Conservation (phyloP, 257 asterid species). For the Plectranthus barbatus region DNA sequence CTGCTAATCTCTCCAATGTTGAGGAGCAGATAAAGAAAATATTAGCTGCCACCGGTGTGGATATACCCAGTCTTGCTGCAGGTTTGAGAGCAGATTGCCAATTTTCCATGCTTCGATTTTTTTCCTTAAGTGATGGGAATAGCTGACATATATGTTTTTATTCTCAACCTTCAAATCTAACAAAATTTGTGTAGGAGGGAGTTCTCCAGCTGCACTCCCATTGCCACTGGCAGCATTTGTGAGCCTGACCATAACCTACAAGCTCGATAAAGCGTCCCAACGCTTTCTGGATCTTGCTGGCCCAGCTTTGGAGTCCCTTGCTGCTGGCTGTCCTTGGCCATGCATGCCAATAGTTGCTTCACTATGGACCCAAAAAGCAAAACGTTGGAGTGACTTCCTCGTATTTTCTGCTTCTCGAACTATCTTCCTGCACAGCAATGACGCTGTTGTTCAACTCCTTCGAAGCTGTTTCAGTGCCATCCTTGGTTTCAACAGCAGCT, state of each 20-base stretch:
- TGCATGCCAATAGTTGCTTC: conserved; percentile 98
- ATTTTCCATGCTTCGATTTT: neutral
- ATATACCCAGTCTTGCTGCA: conserved; percentile 90
- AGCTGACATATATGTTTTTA: neutral
- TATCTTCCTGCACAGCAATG: conserved; percentile 84
- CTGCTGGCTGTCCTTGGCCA: conserved; percentile 99
- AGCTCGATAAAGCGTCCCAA: conserved; percentile 89
- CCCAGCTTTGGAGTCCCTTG: conserved; percentile 91
- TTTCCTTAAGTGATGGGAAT: no score
- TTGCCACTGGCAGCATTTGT: conserved; percentile 95
- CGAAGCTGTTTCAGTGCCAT: conserved; percentile 66
- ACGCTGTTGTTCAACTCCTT: conserved; percentile 86
- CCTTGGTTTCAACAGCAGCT: conserved; percentile 50
- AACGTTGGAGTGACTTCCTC: conserved; percentile 88
- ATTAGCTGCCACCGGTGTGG: conserved; percentile 90
- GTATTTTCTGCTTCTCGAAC: conserved; percentile 93
- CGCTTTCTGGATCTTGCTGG: conserved; percentile 94
- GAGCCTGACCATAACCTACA: conserved; percentile 94
- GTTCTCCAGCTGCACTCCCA: conserved; percentile 87
- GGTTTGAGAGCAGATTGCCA: conserved; percentile 26
- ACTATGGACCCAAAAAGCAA: conserved; percentile 92
- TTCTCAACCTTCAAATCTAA: conserved; percentile 6
- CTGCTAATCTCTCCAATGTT: conserved; percentile 77
- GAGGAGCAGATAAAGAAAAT: conserved; percentile 94
- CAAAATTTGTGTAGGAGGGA: conserved; percentile 46